Conservation (phyloP, 371 early-diverging fungal species). For the Rhizopus arrhizus region DNA sequence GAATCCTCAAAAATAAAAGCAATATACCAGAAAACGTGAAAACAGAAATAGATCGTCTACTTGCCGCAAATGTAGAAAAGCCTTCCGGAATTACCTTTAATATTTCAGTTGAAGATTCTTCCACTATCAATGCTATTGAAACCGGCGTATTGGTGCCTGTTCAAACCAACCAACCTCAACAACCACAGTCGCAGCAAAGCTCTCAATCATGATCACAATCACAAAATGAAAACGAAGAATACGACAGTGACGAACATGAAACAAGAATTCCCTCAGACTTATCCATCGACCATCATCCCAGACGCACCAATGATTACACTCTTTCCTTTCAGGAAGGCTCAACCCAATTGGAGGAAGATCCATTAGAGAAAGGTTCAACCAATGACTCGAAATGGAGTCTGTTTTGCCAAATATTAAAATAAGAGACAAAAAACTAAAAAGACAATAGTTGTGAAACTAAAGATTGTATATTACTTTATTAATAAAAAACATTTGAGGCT, state of each 20-base stretch:
- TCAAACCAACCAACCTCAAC: conserved; percentile 5
- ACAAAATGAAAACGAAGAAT: conserved; percentile 16
- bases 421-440: too few relatives aligned
- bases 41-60: conserved; percentile 12
- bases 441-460: too few relatives aligned
- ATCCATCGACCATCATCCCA: conserved; percentile 10
- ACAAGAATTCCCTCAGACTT: conserved; percentile 18
- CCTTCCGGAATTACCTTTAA: conserved; percentile 11
- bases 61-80: conserved; percentile 3
- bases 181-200: background rate
- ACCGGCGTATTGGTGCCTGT: conserved; percentile 11
- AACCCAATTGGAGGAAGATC: conserved; percentile 8
- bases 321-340: conserved; percentile 6
- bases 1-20: conserved; percentile 6
- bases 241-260: conserved; percentile 9
- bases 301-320: conserved; percentile 3
- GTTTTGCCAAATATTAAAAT: too few relatives aligned
- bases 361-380: conserved; percentile 4
- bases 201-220: too few relatives aligned
- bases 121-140: conserved; percentile 16
- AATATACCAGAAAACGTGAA: conserved; percentile 16
- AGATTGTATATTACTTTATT: too few relatives aligned
- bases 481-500: too few relatives aligned
- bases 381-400: conserved; percentile 6
- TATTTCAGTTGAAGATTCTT: conserved; percentile 13